These are phyloP conservation scores for Eucalyptus cladocalyx DNA, from an alignment of 345 rosid species.

Conservation along the genomic window DNA sequence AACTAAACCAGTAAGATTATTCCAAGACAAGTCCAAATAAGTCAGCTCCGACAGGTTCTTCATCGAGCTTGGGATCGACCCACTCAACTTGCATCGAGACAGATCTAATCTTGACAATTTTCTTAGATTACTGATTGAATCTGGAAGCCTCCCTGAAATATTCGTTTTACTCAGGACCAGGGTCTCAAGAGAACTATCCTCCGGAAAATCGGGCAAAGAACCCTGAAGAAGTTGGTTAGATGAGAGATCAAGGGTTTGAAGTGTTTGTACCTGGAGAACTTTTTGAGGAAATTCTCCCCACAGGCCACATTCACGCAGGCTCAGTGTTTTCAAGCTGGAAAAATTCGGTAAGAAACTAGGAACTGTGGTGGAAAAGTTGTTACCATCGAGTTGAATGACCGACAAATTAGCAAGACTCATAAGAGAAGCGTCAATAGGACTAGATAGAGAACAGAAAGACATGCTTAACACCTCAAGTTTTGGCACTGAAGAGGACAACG, in stretches of 20 bases:
- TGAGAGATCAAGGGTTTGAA: constrained; percentile 16
- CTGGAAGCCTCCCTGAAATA: constrained; percentile 15
- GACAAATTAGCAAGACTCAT: neutral
- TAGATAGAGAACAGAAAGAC: neutral
- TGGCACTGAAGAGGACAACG: neutral
- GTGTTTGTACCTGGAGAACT: constrained; percentile 1
- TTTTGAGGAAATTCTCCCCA: constrained; percentile 3
- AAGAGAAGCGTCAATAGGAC: neutral
- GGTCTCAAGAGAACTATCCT: constrained; percentile 1
- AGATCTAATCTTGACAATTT: constrained; percentile 2
- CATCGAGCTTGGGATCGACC: constrained; percentile 13
- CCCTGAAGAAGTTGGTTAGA: constrained; percentile 1
- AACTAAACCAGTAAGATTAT: constrained; percentile 16
- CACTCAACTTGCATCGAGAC: neutral
- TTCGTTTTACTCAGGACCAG: constrained; percentile 4
- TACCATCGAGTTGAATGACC: neutral
- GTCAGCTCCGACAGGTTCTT: constrained; percentile 3
- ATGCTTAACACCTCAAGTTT: neutral
- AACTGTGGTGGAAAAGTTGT: neutral
- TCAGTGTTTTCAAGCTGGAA: constrained; percentile 6
- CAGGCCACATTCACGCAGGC: neutral
- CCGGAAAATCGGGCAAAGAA: neutral
- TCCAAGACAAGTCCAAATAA: constrained; percentile 12
- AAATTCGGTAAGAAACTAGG: neutral
- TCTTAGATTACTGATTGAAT: constrained; percentile 9